Base-by-base conservation (phyloP, 2,329 filamentous ascomycete species). In the Knoxdaviesia capensis region DNA sequence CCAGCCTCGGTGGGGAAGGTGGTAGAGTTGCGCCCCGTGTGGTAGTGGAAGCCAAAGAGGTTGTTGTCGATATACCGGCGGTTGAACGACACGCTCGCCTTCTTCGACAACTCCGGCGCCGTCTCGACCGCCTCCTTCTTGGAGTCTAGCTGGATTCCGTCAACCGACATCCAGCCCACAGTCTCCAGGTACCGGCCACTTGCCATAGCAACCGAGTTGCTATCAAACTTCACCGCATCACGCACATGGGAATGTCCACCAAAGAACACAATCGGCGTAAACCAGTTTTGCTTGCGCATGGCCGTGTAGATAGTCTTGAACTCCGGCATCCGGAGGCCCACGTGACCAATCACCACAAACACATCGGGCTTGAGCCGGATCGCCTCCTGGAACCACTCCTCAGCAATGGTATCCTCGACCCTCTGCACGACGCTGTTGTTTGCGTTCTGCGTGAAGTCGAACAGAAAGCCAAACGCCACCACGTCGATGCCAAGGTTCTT, bases 1-100 rank as follows among this genome's bases (percentile, higher is more conserved):
- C 88, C 88, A 39, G 78, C 68, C 9, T 77, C 63, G 0, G 88
- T 94, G 1, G 74, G 68, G 53, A 96, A 96, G 0, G 74, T 80
- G 0, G 71, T 65, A 10, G 69, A 65, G 50, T 88, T 77, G 31
- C 80, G 71, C 0, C 73, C 73, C 3, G 80, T 83, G 56, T 96
- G 88, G 51, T 90, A 71, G 51, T 87, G 71, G 45, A 92, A 69
- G 1, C 86, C 90, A 46, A 75, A 81, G 0, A 94, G 65, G 50
- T 96, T 96, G 60, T 87, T 94, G 60, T 96, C 88, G 46, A 96
- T 88, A 58, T 94, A 96, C 45, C 79, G 72, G 38, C 88, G 73
- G 42, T 70, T 68, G 54, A 93, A 94, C 1, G 64, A 68, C 37
- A 75, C 60, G 0, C 54, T 52, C 6, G 53, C 50, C 20, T 20